Conservation (phyloP, 75 land plant species). For the Pinus tabuliformis region DNA sequence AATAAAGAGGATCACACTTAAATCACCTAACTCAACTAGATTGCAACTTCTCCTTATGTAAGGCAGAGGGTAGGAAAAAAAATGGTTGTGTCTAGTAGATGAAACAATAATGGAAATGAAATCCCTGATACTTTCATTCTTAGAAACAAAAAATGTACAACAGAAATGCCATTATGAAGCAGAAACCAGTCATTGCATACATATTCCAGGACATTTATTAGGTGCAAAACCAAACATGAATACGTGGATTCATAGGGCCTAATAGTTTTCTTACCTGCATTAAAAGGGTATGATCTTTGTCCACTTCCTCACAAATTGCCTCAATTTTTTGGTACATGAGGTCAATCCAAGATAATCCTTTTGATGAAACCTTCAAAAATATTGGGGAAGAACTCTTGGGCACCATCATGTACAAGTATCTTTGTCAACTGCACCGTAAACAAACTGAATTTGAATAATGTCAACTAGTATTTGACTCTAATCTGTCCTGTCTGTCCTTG, state of each 20-base stretch:
- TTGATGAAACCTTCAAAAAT: neutral
- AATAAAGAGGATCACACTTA: neutral
- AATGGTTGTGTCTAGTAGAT: neutral
- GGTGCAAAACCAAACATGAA: neutral
- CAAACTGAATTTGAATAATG: neutral
- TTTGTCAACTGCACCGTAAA: neutral
- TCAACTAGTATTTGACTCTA: neutral
- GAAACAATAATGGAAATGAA: neutral
- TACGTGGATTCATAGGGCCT: neutral
- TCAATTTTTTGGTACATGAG: conserved; percentile 5
- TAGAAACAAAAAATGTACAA: neutral
- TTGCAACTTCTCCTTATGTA: neutral
- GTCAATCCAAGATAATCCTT: conserved; percentile 8
- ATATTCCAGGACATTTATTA: neutral
- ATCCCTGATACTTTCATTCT: neutral
- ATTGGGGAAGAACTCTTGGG: neutral
- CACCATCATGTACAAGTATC: neutral
- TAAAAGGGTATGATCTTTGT: neutral
- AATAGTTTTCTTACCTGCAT: conserved; percentile 3
- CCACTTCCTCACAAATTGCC: conserved; percentile 3
- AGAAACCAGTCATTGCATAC: neutral
- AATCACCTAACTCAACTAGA: neutral
- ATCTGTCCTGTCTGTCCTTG: neutral
- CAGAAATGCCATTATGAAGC: neutral
- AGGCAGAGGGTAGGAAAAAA: neutral